phyloP scores from a whole-genome alignment of 495 filamentous ascomycete genomes.

The Thermothielavioides terrestris region DNA sequence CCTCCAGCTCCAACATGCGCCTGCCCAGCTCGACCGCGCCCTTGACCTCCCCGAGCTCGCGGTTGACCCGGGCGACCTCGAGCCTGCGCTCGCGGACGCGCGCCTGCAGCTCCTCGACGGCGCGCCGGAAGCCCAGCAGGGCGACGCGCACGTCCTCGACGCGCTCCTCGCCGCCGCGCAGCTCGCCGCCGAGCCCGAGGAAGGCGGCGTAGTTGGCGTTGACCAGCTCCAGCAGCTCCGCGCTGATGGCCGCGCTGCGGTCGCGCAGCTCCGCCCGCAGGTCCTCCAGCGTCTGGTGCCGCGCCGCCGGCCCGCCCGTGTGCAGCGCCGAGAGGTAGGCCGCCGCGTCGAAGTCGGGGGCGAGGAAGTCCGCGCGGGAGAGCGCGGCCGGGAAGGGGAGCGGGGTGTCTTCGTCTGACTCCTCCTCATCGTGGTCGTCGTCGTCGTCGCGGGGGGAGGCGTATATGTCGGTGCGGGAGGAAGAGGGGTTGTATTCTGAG shows the following conservation, averaged over 20 bases:
- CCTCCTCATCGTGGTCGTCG: slow-evolving; percentile 48
- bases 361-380: slow-evolving; percentile 68
- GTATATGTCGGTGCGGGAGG: slow-evolving; percentile 23
- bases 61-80: slow-evolving; percentile 34
- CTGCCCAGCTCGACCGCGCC: slow-evolving; percentile 48
- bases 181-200: slow-evolving; percentile 66
- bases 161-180: slow-evolving; percentile 83
- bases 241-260: slow-evolving; percentile 61
- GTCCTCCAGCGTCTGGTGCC: slow-evolving; percentile 94
- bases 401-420: slow-evolving; percentile 48
- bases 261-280: slow-evolving; percentile 75
- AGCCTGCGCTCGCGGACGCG: slow-evolving; percentile 41
- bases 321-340: slow-evolving; percentile 72
- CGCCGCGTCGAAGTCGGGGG: slow-evolving; percentile 68
- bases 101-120: slow-evolving; percentile 49
- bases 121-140: slow-evolving; percentile 72
- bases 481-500: slow-evolving; percentile 23
- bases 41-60: slow-evolving; percentile 34
- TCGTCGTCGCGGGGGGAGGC: slow-evolving; percentile 26
- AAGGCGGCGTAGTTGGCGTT: slow-evolving; percentile 92
- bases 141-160: slow-evolving; percentile 87
- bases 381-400: slow-evolving; percentile 81
- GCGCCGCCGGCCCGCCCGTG: slow-evolving; percentile 26
- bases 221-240: slow-evolving; percentile 85
- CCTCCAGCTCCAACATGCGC: slow-evolving; percentile 60